Evolutionary conservation across 306 rosid genomes (phyloP).

Genomic region (Pyrus communis): DNA sequence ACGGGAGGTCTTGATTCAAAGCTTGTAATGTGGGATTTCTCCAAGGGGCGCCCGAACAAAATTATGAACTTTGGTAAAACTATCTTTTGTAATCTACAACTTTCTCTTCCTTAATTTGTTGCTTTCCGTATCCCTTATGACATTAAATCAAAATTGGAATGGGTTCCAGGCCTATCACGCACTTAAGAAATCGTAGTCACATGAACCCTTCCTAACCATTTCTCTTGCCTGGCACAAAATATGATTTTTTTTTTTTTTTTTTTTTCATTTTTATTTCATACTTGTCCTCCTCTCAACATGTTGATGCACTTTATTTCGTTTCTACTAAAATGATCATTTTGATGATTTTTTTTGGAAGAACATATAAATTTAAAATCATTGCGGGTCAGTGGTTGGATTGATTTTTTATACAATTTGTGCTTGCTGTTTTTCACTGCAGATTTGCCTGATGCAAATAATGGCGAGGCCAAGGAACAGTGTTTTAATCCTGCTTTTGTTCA

Average conservation of each 20-base stretch:
- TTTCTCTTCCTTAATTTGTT: neutral
- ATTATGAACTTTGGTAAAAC: slow-evolving; percentile 59
- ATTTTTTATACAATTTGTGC: neutral
- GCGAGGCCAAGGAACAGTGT: slow-evolving; percentile 45
- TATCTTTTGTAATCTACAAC: neutral
- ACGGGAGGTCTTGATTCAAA: slow-evolving; percentile 92
- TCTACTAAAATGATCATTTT: neutral
- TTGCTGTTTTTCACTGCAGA: slow-evolving; percentile 41
- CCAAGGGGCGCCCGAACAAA: slow-evolving; percentile 70
- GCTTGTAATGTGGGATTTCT: slow-evolving; percentile 87
- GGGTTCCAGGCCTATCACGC: neutral
- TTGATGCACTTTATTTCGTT: neutral
- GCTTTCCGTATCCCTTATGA: neutral
- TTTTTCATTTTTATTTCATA: neutral
- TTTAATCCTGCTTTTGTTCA: slow-evolving; percentile 86
- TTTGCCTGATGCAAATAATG: slow-evolving; percentile 30
- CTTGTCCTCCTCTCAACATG: neutral
- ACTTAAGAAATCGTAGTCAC: neutral
- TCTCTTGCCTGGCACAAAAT: neutral
- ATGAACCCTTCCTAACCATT: neutral
- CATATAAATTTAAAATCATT: neutral
- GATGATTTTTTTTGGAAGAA: neutral
- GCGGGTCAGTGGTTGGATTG: neutral
- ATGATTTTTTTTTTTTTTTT: neutral
- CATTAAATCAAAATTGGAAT: neutral